phyloP scores from a whole-genome alignment of 192 early-diverging fungal species.

The Gamsiella multidivaricata region DNA sequence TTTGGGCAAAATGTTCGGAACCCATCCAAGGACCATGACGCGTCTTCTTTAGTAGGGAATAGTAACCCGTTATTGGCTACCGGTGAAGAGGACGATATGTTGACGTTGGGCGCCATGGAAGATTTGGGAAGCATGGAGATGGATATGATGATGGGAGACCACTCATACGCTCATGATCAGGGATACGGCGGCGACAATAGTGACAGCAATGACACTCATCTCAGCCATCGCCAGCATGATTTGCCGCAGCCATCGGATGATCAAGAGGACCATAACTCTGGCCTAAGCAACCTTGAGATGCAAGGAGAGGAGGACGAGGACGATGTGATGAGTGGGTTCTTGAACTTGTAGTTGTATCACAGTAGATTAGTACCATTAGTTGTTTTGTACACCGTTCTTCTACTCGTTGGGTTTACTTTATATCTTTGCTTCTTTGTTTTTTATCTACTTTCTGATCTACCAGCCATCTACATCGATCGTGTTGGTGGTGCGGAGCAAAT shows the following conservation, averaged over 20 bases:
- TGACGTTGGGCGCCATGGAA: conserved; percentile 21
- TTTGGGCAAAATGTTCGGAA: not conserved
- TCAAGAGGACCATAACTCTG: conserved; percentile 1
- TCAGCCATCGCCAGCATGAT: conserved; percentile 3
- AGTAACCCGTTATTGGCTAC: not conserved
- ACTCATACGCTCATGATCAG: not conserved
- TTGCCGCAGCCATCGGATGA: not conserved
- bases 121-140: conserved; percentile 17
- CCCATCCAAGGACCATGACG: not conserved
- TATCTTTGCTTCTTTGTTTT: too few relatives aligned
- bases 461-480: too few relatives aligned
- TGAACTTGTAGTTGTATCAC: conserved; percentile 36
- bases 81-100: conserved; percentile 23
- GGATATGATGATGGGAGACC: conserved; percentile 15
- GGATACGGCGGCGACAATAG: conserved; percentile 1
- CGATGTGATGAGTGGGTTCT: conserved; percentile 44
- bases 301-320: conserved; percentile 33
- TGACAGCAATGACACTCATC: too few relatives aligned
- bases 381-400: too few relatives aligned
- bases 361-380: too few relatives aligned
- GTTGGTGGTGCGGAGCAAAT: too few relatives aligned
- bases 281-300: conserved; percentile 17
- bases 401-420: too few relatives aligned
- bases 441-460: too few relatives aligned
- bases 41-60: not conserved